Base-by-base conservation (phyloP, 2,329 filamentous ascomycete species). In the Rhexocercosporidium sp. region DNA sequence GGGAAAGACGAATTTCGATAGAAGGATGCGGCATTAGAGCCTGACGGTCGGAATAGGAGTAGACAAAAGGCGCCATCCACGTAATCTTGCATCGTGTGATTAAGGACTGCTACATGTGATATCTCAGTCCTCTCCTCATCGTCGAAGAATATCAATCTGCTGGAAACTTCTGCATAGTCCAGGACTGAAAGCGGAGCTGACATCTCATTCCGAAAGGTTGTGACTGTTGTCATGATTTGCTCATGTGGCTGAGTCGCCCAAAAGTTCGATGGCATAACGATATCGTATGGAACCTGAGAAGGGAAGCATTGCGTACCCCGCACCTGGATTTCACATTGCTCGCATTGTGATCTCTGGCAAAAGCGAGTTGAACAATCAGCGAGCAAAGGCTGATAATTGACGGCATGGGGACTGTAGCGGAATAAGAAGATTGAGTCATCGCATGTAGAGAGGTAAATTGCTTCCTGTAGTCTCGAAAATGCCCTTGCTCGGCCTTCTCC, bases 391-490 rank as follows among this genome's bases (percentile, higher is more conserved):
- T 62, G 66, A 34, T 29, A n/a, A n/a, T 54, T 22, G 8, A 16
- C n/a, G n/a, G n/a, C 11, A 53, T 68, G 49, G 2, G 37, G 47
- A 31, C 66, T 65, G 22, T 65, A 47, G 16, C 66, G 29, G 53
- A 68, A 68, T 25, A 68, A 18, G 0, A 79, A 64, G 0, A 78
- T 70, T 3, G 64, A 37, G 22, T 66, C 65, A 62, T 77, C 77
- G 44, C 78, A 66, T 59, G 31, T 59, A 3, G 56, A 59, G 37
- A 20, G 6, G n/a, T 59, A 59, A 20, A 80, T 77, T 29, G 77
- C 76, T 63, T 79, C 73, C 62, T 80, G 77, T 2, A 80, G 68
- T 18, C 79, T 73, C 2, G 73, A 59, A 59, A 79, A 79, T 16
- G 79, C 78, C 29, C 29, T 31, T 9, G 39, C 69, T 74, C 47